Conservation (phyloP, 768 basidiomycete species). For the Asterophora parasitica region DNA sequence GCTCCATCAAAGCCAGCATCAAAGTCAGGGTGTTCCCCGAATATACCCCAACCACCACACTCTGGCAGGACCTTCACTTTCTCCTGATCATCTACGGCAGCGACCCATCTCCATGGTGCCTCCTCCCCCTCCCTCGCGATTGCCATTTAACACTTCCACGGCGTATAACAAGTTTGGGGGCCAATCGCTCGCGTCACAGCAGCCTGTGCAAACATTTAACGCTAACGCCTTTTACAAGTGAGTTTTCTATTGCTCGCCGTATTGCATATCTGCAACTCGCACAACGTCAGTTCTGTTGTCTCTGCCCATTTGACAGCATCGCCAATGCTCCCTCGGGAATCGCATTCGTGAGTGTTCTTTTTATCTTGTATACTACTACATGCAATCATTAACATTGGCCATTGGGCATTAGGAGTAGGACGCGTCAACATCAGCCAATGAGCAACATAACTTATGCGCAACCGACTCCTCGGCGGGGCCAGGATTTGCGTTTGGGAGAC, state of each 20-base stretch:
- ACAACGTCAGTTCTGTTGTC: slow-evolving; percentile 42
- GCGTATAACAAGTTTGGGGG: slow-evolving; percentile 31
- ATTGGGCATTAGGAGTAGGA: slow-evolving; percentile 4
- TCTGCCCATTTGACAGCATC: slow-evolving; percentile 37
- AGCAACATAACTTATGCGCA: background rate
- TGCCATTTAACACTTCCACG: slow-evolving; percentile 42
- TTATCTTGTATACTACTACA: background rate
- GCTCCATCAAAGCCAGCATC: background rate
- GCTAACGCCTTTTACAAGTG: slow-evolving; percentile 53
- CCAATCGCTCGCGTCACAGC: background rate
- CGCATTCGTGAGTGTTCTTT: slow-evolving; percentile 13
- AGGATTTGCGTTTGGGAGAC: background rate
- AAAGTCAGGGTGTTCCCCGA: background rate
- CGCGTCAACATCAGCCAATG: slow-evolving; percentile 4
- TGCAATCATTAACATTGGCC: background rate
- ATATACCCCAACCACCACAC: background rate
- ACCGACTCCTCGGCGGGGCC: background rate
- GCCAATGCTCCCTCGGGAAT: slow-evolving; percentile 11
- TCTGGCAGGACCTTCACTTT: background rate
- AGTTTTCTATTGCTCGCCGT: slow-evolving; percentile 8
- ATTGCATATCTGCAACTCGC: background rate
- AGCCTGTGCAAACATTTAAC: slow-evolving; percentile 35
- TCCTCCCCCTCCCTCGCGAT: slow-evolving; percentile 11
- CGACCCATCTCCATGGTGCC: slow-evolving; percentile 7
- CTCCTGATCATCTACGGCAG: slow-evolving; percentile 3